Conservation (phyloP, 495 filamentous ascomycete species). For the Trichoderma erinaceum region DNA sequence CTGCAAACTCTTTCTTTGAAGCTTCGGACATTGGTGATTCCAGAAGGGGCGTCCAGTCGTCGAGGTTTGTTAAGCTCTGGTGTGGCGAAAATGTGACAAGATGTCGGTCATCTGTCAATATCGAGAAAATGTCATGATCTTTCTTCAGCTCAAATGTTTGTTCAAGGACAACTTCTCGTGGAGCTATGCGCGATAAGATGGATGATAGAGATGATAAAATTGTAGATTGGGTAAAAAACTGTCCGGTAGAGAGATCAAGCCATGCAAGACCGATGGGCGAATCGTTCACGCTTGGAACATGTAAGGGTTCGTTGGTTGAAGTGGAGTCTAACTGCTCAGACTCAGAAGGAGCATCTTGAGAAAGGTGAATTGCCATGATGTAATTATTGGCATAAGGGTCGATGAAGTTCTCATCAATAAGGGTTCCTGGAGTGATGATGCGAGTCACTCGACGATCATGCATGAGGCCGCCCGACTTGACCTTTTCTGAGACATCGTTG, state of each 20-base stretch:
- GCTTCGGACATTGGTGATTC: slow-evolving; percentile 55
- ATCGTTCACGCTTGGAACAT: not conserved
- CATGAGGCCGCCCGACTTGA: slow-evolving; percentile 65
- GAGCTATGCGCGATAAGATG: slow-evolving; percentile 71
- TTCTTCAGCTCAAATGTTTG: slow-evolving; percentile 46
- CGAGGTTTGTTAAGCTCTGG: slow-evolving; percentile 45
- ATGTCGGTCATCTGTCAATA: slow-evolving; percentile 52
- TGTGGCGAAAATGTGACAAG: slow-evolving; percentile 49
- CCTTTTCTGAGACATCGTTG: slow-evolving; percentile 56
- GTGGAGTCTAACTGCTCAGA: slow-evolving; percentile 9
- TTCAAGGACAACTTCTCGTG: slow-evolving; percentile 79
- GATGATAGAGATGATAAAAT: slow-evolving; percentile 66
- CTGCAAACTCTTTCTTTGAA: slow-evolving; percentile 35
- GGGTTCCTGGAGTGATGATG: slow-evolving; percentile 85
- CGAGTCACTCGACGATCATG: slow-evolving; percentile 80
- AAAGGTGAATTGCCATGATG: slow-evolving; percentile 66
- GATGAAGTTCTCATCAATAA: slow-evolving; percentile 97
- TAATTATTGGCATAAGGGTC: slow-evolving; percentile 90
- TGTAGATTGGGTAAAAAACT: slow-evolving; percentile 83
- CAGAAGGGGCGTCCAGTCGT: slow-evolving; percentile 69
- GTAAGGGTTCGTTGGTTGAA: slow-evolving; percentile 13
- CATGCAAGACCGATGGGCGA: slow-evolving; percentile 72
- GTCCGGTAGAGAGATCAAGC: slow-evolving; percentile 90
- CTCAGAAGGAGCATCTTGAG: slow-evolving; percentile 17
- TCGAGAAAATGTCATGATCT: slow-evolving; percentile 36